Evolutionary conservation across 345 rosid species (phyloP).

Genomic region (Rhodamnia rubescens): DNA sequence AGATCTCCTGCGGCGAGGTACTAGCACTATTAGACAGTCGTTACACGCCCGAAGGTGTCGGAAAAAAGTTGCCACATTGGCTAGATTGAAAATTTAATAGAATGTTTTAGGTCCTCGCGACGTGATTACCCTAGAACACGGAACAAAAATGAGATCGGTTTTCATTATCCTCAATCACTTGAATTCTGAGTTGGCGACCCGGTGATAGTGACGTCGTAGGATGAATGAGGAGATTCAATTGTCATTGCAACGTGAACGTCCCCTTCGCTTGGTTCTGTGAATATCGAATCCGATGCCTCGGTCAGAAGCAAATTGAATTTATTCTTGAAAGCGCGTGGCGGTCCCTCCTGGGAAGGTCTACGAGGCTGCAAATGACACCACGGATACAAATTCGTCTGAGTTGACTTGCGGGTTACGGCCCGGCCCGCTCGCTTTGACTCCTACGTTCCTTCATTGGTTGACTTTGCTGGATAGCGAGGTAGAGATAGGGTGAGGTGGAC

Average conservation of each 20-base stretch:
- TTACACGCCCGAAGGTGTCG: accelerated
- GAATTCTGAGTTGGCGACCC: neutral
- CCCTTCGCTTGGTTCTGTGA: neutral
- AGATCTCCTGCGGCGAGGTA: neutral
- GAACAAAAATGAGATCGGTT: neutral
- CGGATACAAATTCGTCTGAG: neutral
- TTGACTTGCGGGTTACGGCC: neutral
- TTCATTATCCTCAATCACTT: neutral
- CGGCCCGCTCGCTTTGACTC: neutral
- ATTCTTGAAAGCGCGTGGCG: neutral
- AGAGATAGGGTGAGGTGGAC: neutral
- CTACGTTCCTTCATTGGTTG: neutral
- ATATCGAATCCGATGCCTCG: neutral
- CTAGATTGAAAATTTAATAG: neutral
- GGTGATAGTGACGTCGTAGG: neutral
- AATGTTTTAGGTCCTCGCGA: neutral
- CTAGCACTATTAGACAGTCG: neutral
- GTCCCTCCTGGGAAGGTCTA: neutral
- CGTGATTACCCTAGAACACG: neutral
- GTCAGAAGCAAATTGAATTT: neutral
- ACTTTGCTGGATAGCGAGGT: neutral
- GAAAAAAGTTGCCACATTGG: neutral
- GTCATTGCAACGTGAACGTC: neutral
- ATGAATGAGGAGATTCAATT: neutral
- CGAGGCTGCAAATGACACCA: neutral